Percentiles rank a stretch among this genome's conserved stretches.
Evolutionary conservation across 1,139 yeast genomes (phyloP).

Genomic region (Keqinozyma sinolaborantium): DNA sequence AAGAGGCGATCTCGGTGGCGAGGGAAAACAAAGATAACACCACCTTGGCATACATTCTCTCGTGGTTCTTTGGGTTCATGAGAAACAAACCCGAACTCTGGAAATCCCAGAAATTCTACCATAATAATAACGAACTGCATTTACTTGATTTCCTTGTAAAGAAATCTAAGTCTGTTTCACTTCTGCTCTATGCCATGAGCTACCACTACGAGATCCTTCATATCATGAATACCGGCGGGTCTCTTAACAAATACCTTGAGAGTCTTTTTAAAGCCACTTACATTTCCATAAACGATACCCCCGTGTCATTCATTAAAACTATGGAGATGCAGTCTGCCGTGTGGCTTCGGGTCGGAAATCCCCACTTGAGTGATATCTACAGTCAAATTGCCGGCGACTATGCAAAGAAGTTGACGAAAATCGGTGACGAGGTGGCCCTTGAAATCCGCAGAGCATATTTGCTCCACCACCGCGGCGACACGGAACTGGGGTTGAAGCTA

Average conservation of each 20-base stretch:
- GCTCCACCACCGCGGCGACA: conserved; percentile 34
- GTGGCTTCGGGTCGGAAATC: conserved; percentile 53
- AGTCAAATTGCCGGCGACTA: conserved; percentile 39
- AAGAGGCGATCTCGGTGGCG: conserved; percentile 86
- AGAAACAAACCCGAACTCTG: conserved; percentile 62
- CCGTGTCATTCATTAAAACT: conserved; percentile 40
- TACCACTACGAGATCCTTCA: conserved; percentile 59
- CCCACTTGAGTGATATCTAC: conserved; percentile 42
- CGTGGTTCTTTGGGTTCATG: conserved; percentile 76
- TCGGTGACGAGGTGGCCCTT: conserved; percentile 35
- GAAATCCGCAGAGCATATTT: conserved; percentile 35
- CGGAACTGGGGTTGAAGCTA: conserved; percentile 28
- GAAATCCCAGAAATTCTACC: conserved; percentile 37
- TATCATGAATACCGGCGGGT: conserved; percentile 47
- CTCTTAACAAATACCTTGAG: conserved; percentile 45
- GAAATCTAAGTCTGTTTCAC: conserved; percentile 51
- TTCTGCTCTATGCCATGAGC: conserved; percentile 54
- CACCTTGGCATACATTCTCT: conserved; percentile 71
- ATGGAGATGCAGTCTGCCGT: conserved; percentile 44
- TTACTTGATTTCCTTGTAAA: conserved; percentile 60
- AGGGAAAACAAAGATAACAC: conserved; percentile 76
- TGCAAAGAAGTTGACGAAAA: conserved; percentile 24
- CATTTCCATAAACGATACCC: conserved; percentile 42
- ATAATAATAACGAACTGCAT: conserved; percentile 49
- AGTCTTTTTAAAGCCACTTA: conserved; percentile 52